phyloP scores from a whole-genome alignment of 768 basidiomycete species.

The Pluteus cervinus region DNA sequence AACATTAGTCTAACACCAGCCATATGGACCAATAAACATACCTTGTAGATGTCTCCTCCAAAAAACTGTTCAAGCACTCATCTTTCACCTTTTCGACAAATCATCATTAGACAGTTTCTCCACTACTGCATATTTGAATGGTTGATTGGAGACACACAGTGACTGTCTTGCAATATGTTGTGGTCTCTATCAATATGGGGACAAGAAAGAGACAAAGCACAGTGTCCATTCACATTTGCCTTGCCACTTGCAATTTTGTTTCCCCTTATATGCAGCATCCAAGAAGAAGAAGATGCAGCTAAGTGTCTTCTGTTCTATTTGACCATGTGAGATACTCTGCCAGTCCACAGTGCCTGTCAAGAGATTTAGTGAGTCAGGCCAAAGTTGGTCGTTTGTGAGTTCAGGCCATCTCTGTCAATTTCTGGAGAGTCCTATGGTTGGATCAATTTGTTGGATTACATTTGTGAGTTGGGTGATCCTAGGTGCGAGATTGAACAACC shows the following conservation, averaged over 20 bases:
- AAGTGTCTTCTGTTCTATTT: conserved; percentile 1
- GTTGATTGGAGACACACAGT: conserved; percentile 51
- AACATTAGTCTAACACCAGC: conserved; percentile 6
- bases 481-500: no score
- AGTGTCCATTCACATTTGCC: no score
- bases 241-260: no score
- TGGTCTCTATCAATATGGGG: no score
- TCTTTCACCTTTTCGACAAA: conserved; percentile 77
- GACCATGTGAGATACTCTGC: conserved; percentile 21
- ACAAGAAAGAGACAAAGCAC: no score
- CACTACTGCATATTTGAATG: conserved; percentile 81
- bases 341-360: conserved; percentile 18
- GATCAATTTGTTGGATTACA: no score
- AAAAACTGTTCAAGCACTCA: conserved; percentile 73
- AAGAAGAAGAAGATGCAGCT: conserved; percentile 11
- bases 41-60: conserved; percentile 97
- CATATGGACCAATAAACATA: no score
- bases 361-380: conserved; percentile 18
- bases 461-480: no score
- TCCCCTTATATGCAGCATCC: no score
- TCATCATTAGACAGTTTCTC: conserved; percentile 81
- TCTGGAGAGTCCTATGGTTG: no score
- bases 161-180: conserved; percentile 41
- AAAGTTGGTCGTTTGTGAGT: conserved; percentile 42
- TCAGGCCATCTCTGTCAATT: no score